Evolutionary conservation across 2,329 filamentous ascomycete species (phyloP).

Genomic region (Claviceps sp.): DNA sequence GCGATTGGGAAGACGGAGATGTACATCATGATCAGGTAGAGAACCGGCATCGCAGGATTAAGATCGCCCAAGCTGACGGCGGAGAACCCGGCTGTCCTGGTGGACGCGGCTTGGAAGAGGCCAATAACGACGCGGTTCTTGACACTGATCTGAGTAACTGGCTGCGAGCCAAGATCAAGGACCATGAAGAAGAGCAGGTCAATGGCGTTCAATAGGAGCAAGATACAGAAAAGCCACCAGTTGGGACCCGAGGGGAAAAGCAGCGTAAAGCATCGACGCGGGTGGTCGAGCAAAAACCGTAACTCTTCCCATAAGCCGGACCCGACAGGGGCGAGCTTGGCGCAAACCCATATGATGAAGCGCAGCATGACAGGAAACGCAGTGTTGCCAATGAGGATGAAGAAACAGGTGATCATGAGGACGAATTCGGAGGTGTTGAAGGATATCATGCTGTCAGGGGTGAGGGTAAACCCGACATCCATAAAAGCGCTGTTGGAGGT

Average conservation of each 20-base stretch:
- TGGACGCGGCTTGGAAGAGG: slow-evolving; percentile 80
- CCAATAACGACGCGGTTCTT: slow-evolving; percentile 72
- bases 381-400: slow-evolving; percentile 91
- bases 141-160: slow-evolving; percentile 53
- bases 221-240: slow-evolving; percentile 88
- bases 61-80: slow-evolving; percentile 65
- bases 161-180: slow-evolving; percentile 65
- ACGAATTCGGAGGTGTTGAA: slow-evolving; percentile 68
- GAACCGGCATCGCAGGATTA: slow-evolving; percentile 84
- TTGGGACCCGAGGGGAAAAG: slow-evolving; percentile 82
- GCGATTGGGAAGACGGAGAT: slow-evolving; percentile 95
- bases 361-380: slow-evolving; percentile 91
- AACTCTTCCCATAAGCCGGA: slow-evolving; percentile 80
- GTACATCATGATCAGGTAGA: slow-evolving; percentile 99
- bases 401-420: slow-evolving; percentile 64
- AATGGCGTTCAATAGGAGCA: slow-evolving; percentile 67
- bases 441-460: slow-evolving; percentile 84
- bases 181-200: slow-evolving; percentile 88
- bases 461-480: slow-evolving; percentile 87
- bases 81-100: slow-evolving; percentile 80
- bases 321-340: slow-evolving; percentile 48
- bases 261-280: slow-evolving; percentile 88
- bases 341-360: slow-evolving; percentile 76
- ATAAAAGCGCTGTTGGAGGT: slow-evolving; percentile 82
- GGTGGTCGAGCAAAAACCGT: slow-evolving; percentile 82